A percentile compares a stretch with the other conserved stretches of the same genome.
Conservation (phyloP, 345 rosid genomes). For the Arabidopsis suecica region DNA sequence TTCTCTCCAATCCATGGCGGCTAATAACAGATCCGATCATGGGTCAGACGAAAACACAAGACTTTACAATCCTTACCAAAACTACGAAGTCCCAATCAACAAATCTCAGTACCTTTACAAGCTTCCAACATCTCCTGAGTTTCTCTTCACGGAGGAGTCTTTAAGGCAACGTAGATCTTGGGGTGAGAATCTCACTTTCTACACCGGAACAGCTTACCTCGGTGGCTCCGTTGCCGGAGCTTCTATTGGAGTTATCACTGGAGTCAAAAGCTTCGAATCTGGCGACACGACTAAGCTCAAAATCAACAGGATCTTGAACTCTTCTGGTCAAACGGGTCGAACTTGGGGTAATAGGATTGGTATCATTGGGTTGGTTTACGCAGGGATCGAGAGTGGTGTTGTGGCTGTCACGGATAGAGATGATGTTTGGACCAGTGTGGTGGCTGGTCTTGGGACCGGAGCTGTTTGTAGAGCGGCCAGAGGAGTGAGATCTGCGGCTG, state of each 20-base stretch:
- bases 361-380: conserved; percentile 75
- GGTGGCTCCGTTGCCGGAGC: conserved; percentile 73
- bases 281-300: conserved; percentile 86
- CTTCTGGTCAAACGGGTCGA: conserved; percentile 79
- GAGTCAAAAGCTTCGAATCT: conserved; percentile 66
- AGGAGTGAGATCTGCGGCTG: conserved; percentile 93
- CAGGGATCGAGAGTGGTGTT: conserved; percentile 78
- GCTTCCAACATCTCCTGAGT: conserved; percentile 93
- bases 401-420: conserved; percentile 70
- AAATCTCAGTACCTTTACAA: conserved; percentile 62
- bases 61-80: conserved; percentile 86
- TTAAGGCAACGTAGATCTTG: conserved; percentile 90
- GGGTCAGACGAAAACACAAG: conserved; percentile 57
- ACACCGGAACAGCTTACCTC: conserved; percentile 85
- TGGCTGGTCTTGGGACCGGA: conserved; percentile 91
- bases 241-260: conserved; percentile 57
- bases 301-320: conserved; percentile 74
- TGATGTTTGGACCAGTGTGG: conserved; percentile 90
- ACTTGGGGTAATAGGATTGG: conserved; percentile 86
- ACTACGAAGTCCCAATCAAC: conserved; percentile 57
- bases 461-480: conserved; percentile 88
- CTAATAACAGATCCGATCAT: conserved; percentile 48
- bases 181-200: conserved; percentile 97
- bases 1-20: conserved; percentile 48
- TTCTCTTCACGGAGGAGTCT: conserved; percentile 88